These are phyloP conservation scores for Phytopythium helicoides DNA, from an alignment of 352 stramenopile genomes.

Conservation along the genomic window DNA sequence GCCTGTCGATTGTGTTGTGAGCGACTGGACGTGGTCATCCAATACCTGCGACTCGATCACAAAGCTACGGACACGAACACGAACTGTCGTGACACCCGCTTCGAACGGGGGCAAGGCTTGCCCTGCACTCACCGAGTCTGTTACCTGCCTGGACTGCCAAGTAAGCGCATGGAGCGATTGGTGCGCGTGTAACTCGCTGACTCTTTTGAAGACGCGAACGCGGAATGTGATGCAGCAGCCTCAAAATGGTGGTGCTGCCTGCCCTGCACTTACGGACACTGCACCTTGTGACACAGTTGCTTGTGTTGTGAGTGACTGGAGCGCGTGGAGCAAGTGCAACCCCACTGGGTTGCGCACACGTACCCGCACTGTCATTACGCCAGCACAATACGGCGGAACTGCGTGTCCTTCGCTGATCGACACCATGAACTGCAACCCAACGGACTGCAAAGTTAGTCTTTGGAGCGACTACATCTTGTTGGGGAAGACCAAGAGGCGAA, in stretches of 20 bases:
- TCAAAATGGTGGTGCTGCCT: conserved; percentile 41
- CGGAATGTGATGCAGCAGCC: conserved; percentile 46
- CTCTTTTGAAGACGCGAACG: conserved; percentile 37
- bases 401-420: conserved; percentile 40
- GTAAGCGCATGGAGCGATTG: conserved; percentile 52
- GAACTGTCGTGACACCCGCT: conserved; percentile 16
- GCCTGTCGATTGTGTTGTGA: conserved; percentile 56
- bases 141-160: conserved; percentile 52
- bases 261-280: conserved; percentile 32
- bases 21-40: conserved; percentile 44
- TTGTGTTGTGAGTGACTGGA: conserved; percentile 58
- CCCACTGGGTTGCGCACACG: conserved; percentile 33
- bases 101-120: conserved; percentile 37
- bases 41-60: conserved; percentile 32
- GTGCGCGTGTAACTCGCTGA: conserved; percentile 23
- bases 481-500: conserved; percentile 41
- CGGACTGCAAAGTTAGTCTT: conserved; percentile 50
- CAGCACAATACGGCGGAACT: conserved; percentile 42
- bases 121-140: conserved; percentile 17
- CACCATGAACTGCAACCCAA: conserved; percentile 62
- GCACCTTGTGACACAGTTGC: conserved; percentile 43
- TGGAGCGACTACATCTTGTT: conserved; percentile 45
- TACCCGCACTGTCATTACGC: conserved; percentile 38
- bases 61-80: conserved; percentile 24
- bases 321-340: conserved; percentile 32